Base-by-base conservation (phyloP, 768 basidiomycete genomes). In the Inosperma sp. region DNA sequence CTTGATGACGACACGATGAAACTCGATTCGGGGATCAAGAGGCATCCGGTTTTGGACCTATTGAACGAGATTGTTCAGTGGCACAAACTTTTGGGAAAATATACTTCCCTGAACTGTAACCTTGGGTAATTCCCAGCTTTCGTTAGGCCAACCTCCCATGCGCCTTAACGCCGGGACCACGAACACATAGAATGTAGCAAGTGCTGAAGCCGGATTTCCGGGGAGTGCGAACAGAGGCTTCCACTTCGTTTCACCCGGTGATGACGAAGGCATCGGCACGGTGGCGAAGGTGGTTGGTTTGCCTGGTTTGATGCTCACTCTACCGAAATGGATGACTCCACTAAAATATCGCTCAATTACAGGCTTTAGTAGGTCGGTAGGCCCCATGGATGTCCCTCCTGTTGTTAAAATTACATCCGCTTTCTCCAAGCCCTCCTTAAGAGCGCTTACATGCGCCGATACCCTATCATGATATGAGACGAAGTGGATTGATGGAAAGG, bases 231-330 rank as follows among this genome's bases (percentile, higher is more conserved):
- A 94, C 9, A 90, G 60, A 4, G 83, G 82, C 57, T 85, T 89
- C 25, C 64, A 61, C 7, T 52, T 60, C 5, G 56, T 65, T n/a
- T 62, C 60, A 3, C 64, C 58, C 7, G 14, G 56, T 2, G 62
- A 56, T 9, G 13, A 21, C 3, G 40, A 19, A 16, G 31, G 12
- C 8, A 68, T 60, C 0, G 86, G 84, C 21, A 93, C 74, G 10
- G 81, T 86, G 1, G 91, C 92, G 55, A 94, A 93, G 5, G 91
- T 92, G 2, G 92, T 95, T 3, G 92, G 91, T 62, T 93, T 93
- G 6, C 90, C 92, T 1, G 83, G 83, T 59, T 89, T 90, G 60
- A 92, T 79, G 19, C 80, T 80, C 44, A 93, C 88, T 7, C 91
- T 77, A 2, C 92, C 92, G 62, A 95, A 93, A 60, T 93, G 90